Evolutionary conservation across 805 yeast species (phyloP), one percentile per base, ranked within the genome.

Genomic region (Yamadazyma takamatsuzukensis): DNA sequence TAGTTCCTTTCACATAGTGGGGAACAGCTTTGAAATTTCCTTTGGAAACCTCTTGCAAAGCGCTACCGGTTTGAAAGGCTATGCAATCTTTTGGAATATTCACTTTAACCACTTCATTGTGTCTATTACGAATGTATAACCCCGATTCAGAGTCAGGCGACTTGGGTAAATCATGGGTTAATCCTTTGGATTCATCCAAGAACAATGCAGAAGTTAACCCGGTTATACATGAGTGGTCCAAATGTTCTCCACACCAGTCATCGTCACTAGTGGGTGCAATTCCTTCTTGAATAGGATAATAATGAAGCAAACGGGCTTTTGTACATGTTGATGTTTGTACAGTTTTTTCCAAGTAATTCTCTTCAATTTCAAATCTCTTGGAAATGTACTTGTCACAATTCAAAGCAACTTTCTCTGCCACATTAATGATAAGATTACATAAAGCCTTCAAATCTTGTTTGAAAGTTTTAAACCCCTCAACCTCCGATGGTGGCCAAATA

Each of bases 201-300:
- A 63, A 74, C 44, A 73, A 48, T 9, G 80, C 80, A 15, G 78
- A 68, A 1, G 80, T 74, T 13, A 77, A 54, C 0, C 77, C 82
- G 1, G 83, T 77, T 15, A 77, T 52, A 45, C 81, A 74, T 4
- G 78, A 71, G 42, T 76, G 82, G 48, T 77, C 83, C 25, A 66
- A 42, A 46, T 77, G 83, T 43, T 74, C 78, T 0, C 80, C 81
- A 49, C 83, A 77, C 83, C 83, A 77, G 25, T 63, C 65, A 33
- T 54, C 63, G 10, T 53, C 56, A 6, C 29, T 36, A 1, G 36
- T 41, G 2, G 7, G 21, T 0, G 33, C 28, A 6, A 30, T 18
- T 1, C 29, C 22, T 6, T 30, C 34, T 3, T 39, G 31, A 3
- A 44, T 33, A 1, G 80, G 74, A 39, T 57, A 76, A 44, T 77